Evolutionary conservation across 192 early-diverging fungal species (phyloP).

Genomic region (Coemansia sp.): DNA sequence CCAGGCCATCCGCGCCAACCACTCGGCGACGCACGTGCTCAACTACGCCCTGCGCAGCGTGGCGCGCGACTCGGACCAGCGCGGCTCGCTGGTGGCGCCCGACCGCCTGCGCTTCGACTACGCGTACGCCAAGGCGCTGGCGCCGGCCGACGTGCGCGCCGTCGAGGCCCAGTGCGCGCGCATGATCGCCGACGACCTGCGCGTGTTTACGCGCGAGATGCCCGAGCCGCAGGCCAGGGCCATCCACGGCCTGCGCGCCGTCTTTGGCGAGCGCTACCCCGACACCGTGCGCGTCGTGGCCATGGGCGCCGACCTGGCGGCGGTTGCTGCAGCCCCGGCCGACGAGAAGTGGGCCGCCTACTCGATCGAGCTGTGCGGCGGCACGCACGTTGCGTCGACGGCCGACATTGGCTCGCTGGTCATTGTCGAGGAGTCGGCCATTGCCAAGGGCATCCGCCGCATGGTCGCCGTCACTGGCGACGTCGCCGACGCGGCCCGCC

Average conservation of each 20-base stretch:
- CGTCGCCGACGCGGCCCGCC: slow-evolving; percentile 64
- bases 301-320: slow-evolving; percentile 86
- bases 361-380: slow-evolving; percentile 97
- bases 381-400: slow-evolving; percentile 92
- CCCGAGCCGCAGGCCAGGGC: slow-evolving; percentile 77
- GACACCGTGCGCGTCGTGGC: slow-evolving; percentile 97
- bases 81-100: slow-evolving; percentile 94
- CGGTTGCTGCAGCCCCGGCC: slow-evolving; percentile 76
- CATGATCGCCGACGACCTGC: slow-evolving; percentile 73
- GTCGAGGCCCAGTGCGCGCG: slow-evolving; percentile 80
- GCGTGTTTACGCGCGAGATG: slow-evolving; percentile 85
- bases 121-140: slow-evolving; percentile 73
- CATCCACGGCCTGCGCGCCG: slow-evolving; percentile 93
- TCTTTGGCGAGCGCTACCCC: slow-evolving; percentile 97
- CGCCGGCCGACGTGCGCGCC: slow-evolving; percentile 66
- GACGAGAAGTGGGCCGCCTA: slow-evolving; percentile 81
- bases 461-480: slow-evolving; percentile 94
- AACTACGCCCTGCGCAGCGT: slow-evolving; percentile 93
- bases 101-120: slow-evolving; percentile 98
- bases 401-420: slow-evolving; percentile 86
- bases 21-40: slow-evolving; percentile 94
- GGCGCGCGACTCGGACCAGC: slow-evolving; percentile 78
- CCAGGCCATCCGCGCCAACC: slow-evolving; percentile 92
- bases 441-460: slow-evolving; percentile 96
- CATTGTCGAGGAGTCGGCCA: slow-evolving; percentile 87